These are phyloP conservation scores for Wickerhamiella domercqiae DNA, from an alignment of 805 yeast genomes.

Conservation along the genomic window DNA sequence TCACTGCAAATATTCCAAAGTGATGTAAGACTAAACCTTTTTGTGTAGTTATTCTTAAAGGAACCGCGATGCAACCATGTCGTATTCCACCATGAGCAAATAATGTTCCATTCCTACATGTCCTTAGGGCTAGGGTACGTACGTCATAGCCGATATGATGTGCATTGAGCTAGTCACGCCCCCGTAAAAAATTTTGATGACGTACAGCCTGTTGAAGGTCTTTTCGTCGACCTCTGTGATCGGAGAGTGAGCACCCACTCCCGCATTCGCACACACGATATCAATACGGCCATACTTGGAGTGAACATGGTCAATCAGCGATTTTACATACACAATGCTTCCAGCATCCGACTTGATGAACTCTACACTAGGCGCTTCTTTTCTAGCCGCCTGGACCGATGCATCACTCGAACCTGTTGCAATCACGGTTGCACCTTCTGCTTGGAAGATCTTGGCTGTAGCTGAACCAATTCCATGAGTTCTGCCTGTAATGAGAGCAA, in stretches of 20 bases:
- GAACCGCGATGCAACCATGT: too few relatives aligned
- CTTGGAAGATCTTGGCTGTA: slow-evolving; percentile 68
- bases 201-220: slow-evolving; percentile 58
- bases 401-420: too few relatives aligned
- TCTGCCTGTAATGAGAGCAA: slow-evolving; percentile 70
- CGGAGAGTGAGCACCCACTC: slow-evolving; percentile 66
- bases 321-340: slow-evolving; percentile 34
- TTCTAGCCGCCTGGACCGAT: slow-evolving; percentile 47
- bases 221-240: slow-evolving; percentile 33
- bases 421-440: slow-evolving; percentile 76
- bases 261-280: slow-evolving; percentile 79
- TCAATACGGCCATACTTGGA: slow-evolving; percentile 68
- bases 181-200: slow-evolving; percentile 60
- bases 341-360: slow-evolving; percentile 51
- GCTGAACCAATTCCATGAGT: slow-evolving; percentile 75
- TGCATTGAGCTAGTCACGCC: too few relatives aligned
- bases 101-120: too few relatives aligned
- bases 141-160: too few relatives aligned
- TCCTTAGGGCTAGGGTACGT: too few relatives aligned
- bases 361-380: slow-evolving; percentile 33
- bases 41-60: too few relatives aligned
- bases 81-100: too few relatives aligned
- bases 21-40: too few relatives aligned
- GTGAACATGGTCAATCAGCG: slow-evolving; percentile 34
- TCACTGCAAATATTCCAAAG: too few relatives aligned